Base-by-base conservation (phyloP, 2,329 filamentous ascomycete genomes). In the Thermothelomyces thermophilus region DNA sequence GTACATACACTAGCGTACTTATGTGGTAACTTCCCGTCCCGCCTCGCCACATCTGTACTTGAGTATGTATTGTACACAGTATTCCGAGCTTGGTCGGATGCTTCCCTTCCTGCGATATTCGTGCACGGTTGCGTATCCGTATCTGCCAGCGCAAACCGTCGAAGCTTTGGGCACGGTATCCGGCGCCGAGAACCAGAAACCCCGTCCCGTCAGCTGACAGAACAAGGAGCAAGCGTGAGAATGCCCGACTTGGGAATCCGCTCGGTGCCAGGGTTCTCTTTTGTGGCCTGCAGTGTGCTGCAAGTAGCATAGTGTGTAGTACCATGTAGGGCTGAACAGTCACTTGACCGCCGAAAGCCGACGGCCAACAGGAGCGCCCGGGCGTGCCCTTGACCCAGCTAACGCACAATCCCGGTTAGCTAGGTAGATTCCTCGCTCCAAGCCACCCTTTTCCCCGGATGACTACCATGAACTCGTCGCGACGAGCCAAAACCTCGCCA, bases 251-350 rank as follows among this genome's bases (percentile, higher is more conserved):
- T 39, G 36, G 36, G 22, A 24, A 17, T 28, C n/a, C n/a, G n/a
- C n/a, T n/a, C n/a, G n/a, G n/a, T n/a, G n/a, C n/a, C n/a, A n/a
- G n/a, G n/a, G n/a, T n/a, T n/a, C n/a, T n/a, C n/a, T n/a, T n/a
- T n/a, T n/a, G n/a, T n/a, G n/a, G n/a, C n/a, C n/a, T n/a, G n/a
- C n/a, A n/a, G n/a, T n/a, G n/a, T n/a, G n/a, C n/a, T n/a, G n/a
- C n/a, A n/a, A n/a, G n/a, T n/a, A n/a, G n/a, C n/a, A n/a, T n/a
- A n/a, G n/a, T n/a, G n/a, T 31, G 41, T 14, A 37, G 10, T 35
- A 7, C 46, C 45, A 43, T 52, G 49, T 54, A 55, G 53, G 50
- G 53, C 53, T 55, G 53, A 55, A 43, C 43, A 37, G 19, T 22
- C 24, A 14, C 28, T 36, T 54, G 52, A 54, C 52, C 49, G 42